Conservation (phyloP, 2,329 filamentous ascomycete genomes). For the Pestalotiopsis sp. region DNA sequence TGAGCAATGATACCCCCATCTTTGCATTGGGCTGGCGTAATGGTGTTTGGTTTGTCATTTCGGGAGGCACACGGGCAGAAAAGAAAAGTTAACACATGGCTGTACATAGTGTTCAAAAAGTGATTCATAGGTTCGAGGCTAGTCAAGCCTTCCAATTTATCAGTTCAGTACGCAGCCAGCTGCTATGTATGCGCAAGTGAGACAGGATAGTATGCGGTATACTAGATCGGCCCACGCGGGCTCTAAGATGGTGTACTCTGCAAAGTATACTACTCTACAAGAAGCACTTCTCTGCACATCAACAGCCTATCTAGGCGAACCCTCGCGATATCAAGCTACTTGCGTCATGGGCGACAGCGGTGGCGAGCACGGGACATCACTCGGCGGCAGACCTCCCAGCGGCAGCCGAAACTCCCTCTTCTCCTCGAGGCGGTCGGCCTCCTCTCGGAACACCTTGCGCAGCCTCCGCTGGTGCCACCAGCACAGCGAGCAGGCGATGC, state of each 20-base stretch:
- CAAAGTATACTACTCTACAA: no score
- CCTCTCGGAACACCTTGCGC: conserved; percentile 30
- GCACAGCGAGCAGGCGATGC: conserved; percentile 29
- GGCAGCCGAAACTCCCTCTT: not conserved
- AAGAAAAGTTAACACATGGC: no score
- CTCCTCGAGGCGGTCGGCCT: conserved; percentile 29
- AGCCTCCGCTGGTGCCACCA: conserved; percentile 37
- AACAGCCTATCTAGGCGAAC: not conserved
- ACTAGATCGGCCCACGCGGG: no score
- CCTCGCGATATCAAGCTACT: not conserved
- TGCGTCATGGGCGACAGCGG: not conserved
- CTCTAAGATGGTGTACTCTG: no score
- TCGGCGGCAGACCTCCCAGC: not conserved
- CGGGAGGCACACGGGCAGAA: no score
- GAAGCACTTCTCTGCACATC: not conserved
- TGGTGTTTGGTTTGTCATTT: not conserved
- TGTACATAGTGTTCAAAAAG: no score
- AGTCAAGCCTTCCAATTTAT: no score
- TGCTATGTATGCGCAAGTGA: no score
- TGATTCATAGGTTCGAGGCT: no score
- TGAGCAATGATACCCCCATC: conserved; percentile 8
- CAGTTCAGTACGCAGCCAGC: no score
- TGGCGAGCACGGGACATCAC: not conserved
- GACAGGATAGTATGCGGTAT: no score
- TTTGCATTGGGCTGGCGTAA: conserved; percentile 8